Evolutionary conservation across 164 flowering plant genomes (phyloP).

Genomic region (Umbellularia californica): DNA sequence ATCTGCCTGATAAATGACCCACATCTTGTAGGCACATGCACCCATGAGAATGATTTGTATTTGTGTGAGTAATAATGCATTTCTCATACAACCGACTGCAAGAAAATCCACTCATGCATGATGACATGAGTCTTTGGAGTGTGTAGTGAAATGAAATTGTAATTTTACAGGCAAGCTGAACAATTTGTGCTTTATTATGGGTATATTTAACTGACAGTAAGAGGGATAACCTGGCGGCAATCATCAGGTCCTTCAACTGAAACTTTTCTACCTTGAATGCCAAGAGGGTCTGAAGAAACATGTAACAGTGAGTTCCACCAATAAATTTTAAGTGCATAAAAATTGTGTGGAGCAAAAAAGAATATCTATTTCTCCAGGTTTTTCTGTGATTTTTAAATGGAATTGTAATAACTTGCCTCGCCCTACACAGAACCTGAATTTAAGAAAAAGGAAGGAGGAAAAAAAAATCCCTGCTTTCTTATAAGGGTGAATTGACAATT

Average conservation of each 20-base stretch:
- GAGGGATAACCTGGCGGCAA: slow-evolving; percentile 62
- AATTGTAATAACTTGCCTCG: no score
- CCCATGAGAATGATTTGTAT: background rate
- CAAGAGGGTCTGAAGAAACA: slow-evolving; percentile 65
- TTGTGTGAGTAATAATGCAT: background rate
- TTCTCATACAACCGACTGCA: background rate
- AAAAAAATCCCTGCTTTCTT: no score
- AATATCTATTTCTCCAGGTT: no score
- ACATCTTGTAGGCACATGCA: background rate
- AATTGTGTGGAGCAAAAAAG: no score
- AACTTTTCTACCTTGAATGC: slow-evolving; percentile 88
- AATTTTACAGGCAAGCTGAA: background rate
- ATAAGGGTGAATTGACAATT: no score
- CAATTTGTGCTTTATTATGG: background rate
- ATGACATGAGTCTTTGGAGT: background rate
- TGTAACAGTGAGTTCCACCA: no score
- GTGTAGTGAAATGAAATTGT: background rate
- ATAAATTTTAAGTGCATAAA: no score
- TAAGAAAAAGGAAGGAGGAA: no score
- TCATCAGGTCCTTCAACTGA: slow-evolving; percentile 47
- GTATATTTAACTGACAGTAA: background rate
- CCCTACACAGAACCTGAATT: no score
- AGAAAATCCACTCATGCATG: background rate
- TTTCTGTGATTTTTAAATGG: no score
- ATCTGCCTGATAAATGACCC: background rate